Evolutionary conservation across 1,139 yeast genomes (phyloP), one percentile per base, ranked within the genome.

Genomic region (Kodamaea plutei): DNA sequence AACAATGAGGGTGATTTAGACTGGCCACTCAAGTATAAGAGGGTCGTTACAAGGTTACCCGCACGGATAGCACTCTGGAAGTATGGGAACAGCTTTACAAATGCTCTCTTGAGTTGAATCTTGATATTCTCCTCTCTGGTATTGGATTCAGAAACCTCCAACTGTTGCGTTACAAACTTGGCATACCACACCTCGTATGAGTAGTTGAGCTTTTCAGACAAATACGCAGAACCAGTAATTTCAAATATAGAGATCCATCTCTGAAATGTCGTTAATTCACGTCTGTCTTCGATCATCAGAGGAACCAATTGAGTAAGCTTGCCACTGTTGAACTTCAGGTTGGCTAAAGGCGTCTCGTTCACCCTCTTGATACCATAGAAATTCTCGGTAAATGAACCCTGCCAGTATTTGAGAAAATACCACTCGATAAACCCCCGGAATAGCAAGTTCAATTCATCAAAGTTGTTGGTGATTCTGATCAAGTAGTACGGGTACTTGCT

Each of bases 281-380:
- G 65, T 36, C 79, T 60, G 28, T 63, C 61, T 36, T 80, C 84
- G 8, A 78, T 56, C 55, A 73, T 50, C 2, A 68, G 61, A 0
- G 81, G 80, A 3, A 60, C 67, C 28, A 66, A 40, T 36, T 59
- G 69, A 3, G 69, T 55, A 24, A 68, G 46, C 31, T 58, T 65
- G 12, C 58, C 44, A 30, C 58, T 48, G 33, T 61, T 60, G 34
- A 55, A 61, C 24, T 50, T 53, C 8, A 33, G 24, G 20, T 50
- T 45, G 8, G 67, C 50, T 25, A 69, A 55, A 3, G 70, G 65
- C 1, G 72, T 61, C 22, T 56, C 59, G 33, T 60, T 60, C 13
- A 76, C 76, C 31, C 95, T 61, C 52, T 88, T 87, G 44, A 91
- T 59, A 2, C 96, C 97, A 50, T 91, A 89, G 52, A 89, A 91